Evolutionary conservation across 306 rosid species (phyloP).

Genomic region (Lathyrus tuberosus): DNA sequence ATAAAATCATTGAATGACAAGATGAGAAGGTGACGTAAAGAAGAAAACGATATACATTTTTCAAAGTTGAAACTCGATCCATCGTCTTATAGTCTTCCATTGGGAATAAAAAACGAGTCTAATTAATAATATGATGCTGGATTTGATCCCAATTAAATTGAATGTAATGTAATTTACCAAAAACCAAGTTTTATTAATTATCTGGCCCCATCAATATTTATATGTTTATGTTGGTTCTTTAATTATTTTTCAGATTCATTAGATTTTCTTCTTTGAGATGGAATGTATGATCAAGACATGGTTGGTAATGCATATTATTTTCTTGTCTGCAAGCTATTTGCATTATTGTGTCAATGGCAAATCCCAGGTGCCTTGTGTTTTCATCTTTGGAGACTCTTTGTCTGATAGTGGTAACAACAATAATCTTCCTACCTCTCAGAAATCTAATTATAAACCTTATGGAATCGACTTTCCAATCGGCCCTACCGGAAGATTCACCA

Average conservation of each 20-base stretch:
- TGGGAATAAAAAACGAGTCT: too few relatives aligned
- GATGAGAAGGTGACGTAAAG: too few relatives aligned
- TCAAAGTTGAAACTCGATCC: too few relatives aligned
- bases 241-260: not conserved
- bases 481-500: constrained; percentile 72
- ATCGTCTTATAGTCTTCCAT: too few relatives aligned
- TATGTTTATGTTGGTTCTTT: not conserved
- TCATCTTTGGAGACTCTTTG: constrained; percentile 73
- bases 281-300: constrained; percentile 7
- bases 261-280: not conserved
- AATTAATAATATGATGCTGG: too few relatives aligned
- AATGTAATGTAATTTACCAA: too few relatives aligned
- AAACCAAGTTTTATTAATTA: too few relatives aligned
- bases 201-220: too few relatives aligned
- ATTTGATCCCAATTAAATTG: too few relatives aligned
- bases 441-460: constrained; percentile 55
- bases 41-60: too few relatives aligned
- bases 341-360: constrained; percentile 28
- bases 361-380: constrained; percentile 54
- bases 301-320: constrained; percentile 31
- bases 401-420: constrained; percentile 74
- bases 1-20: too few relatives aligned
- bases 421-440: constrained; percentile 35
- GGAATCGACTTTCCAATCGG: constrained; percentile 58
- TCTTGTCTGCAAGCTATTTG: constrained; percentile 9